Evolutionary conservation across 805 yeast genomes (phyloP).

Genomic region (Cyberlindnera xishuangbannaensis): DNA sequence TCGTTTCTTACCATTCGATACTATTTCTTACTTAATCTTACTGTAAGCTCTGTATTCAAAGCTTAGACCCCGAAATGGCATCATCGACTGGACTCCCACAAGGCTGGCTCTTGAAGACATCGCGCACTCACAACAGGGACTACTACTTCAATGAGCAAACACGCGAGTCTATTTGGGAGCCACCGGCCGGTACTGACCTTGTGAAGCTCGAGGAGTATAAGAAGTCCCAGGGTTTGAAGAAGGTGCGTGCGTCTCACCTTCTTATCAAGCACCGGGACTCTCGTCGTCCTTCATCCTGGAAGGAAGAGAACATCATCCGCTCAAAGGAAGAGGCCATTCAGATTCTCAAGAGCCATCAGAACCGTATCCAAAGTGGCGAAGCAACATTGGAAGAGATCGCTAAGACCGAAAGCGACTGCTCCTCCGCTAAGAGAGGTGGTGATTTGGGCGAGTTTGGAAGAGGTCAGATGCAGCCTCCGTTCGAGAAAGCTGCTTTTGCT

Average conservation of each 20-base stretch:
- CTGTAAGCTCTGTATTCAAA: too few species aligned
- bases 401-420: slow-evolving; percentile 79
- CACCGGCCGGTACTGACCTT: slow-evolving; percentile 78
- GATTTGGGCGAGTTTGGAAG: slow-evolving; percentile 85
- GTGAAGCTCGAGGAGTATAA: slow-evolving; percentile 54
- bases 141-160: slow-evolving; percentile 72
- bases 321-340: slow-evolving; percentile 79
- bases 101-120: slow-evolving; percentile 76
- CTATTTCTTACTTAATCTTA: too few species aligned
- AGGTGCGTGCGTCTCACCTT: slow-evolving; percentile 76
- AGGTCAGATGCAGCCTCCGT: slow-evolving; percentile 94
- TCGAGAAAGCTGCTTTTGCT: slow-evolving; percentile 82
- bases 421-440: slow-evolving; percentile 81
- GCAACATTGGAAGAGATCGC: slow-evolving; percentile 69
- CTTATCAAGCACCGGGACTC: slow-evolving; percentile 78
- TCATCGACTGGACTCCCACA: slow-evolving; percentile 77
- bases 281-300: slow-evolving; percentile 92
- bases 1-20: too few species aligned
- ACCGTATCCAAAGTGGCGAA: slow-evolving; percentile 57
- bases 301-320: slow-evolving; percentile 66
- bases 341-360: slow-evolving; percentile 51
- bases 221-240: slow-evolving; percentile 42
- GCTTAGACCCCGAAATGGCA: too few species aligned
- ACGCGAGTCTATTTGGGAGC: slow-evolving; percentile 80
- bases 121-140: slow-evolving; percentile 77